Evolutionary conservation across 768 basidiomycete species (phyloP), one percentile per base, ranked within the genome.

Genomic region (Tricholoma sp.): DNA sequence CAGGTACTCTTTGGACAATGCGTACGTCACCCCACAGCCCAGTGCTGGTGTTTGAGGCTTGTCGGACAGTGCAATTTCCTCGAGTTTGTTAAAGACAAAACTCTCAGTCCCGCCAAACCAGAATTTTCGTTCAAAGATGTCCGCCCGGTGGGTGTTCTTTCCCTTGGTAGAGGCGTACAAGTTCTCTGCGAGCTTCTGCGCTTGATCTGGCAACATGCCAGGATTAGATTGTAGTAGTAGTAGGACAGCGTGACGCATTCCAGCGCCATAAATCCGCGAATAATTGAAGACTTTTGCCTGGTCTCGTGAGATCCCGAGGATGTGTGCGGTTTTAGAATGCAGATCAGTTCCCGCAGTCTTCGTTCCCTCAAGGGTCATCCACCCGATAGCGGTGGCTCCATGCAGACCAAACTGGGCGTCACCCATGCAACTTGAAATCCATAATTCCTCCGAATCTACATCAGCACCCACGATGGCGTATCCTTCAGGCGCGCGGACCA

Each of bases 221-320:
- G 92, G 78, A 63, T 89, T 96, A 12, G 88, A 82, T 69, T 98
- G 95, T 46, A 93, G 75, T 3, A 99, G 79, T 1, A 98, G 80
- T 9, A 94, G 82, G 5, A 93, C 77, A 2, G 95, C 97, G 63
- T 99, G 94, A 57, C 88, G 87, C 85, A 94, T 91, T 5, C 95
- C 97, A 1, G 96, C 96, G n/a, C 96, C 95, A 65, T 98, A 98
- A 63, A 99, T 97, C 34, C 96, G 85, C 45, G 96, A 97, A 66
- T 98, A 99, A 68, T 99, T 99, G 83, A 99, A 99, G 34, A 95
- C 92, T 70, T 99, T 98, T 31, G 97, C 96, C 63, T 91, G 87
- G 66, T 98, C 94, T 31, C 96, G 83, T 39, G 93, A 91, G 61
- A 95, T 95, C 16, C 91, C 91, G 37, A 98, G 76, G 66, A 98